phyloP scores from a whole-genome alignment of 306 rosid genomes.

The Biancaea sappan region DNA sequence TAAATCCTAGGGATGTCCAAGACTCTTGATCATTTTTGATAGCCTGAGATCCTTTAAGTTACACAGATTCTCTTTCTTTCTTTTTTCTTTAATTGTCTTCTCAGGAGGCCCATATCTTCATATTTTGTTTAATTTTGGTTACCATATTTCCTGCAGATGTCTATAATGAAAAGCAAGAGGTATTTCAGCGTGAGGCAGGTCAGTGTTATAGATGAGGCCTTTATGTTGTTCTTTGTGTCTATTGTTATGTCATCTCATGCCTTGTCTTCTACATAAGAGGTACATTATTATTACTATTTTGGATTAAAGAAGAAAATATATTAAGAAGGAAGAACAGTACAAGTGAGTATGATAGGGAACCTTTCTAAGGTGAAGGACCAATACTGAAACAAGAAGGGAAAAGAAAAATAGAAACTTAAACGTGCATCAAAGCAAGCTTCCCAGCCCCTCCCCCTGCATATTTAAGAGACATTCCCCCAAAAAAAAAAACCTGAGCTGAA shows the following conservation, averaged over 20 bases:
- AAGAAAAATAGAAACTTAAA: background rate
- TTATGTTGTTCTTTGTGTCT: conserved; percentile 16
- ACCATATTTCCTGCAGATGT: conserved; percentile 60
- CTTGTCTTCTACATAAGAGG: conserved; percentile 15
- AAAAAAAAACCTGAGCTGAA: background rate
- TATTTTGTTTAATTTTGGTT: conserved; percentile 22
- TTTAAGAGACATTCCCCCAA: background rate
- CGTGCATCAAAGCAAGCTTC: background rate
- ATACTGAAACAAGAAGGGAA: background rate
- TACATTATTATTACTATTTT: background rate
- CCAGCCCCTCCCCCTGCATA: background rate
- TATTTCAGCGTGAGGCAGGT: conserved; percentile 92
- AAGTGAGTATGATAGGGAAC: too few relatives aligned
- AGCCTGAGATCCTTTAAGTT: conserved; percentile 21
- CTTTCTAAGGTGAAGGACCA: background rate
- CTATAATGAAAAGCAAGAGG: conserved; percentile 84
- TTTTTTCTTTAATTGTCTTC: conserved; percentile 26
- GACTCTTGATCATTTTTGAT: conserved; percentile 9
- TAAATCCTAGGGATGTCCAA: conserved; percentile 27
- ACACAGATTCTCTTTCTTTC: conserved; percentile 1
- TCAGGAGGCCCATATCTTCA: background rate
- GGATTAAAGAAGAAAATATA: background rate
- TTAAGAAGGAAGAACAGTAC: background rate
- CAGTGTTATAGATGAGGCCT: conserved; percentile 26
- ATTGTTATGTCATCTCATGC: background rate